phyloP scores from a whole-genome alignment of 768 basidiomycete species.

The Boletales sp. region DNA sequence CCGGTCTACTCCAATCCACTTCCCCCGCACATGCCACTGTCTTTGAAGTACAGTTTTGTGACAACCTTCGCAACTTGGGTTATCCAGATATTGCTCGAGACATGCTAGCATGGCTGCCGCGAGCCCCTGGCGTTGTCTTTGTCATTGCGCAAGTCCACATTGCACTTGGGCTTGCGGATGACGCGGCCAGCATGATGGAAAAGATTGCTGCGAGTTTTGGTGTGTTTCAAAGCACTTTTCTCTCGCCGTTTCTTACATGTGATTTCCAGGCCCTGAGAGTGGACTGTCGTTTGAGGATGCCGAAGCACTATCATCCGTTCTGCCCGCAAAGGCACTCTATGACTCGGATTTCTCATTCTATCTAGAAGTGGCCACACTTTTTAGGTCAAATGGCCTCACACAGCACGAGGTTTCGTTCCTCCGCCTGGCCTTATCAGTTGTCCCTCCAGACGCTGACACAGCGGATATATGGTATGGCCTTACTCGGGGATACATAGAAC shows the following conservation, averaged over 20 bases:
- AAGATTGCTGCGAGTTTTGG: conserved; percentile 74
- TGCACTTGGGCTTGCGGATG: conserved; percentile 62
- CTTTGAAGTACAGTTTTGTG: conserved; percentile 71
- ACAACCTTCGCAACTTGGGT: conserved; percentile 60
- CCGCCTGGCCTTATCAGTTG: conserved; percentile 74
- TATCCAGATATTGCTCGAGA: conserved; percentile 60
- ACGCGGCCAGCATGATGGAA: conserved; percentile 70
- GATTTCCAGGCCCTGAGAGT: conserved; percentile 42
- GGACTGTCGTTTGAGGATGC: conserved; percentile 56
- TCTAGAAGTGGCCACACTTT: conserved; percentile 70
- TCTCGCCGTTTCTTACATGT: neutral
- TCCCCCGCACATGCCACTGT: conserved; percentile 65
- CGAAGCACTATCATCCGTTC: conserved; percentile 56
- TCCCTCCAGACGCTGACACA: conserved; percentile 49
- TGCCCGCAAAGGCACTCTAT: conserved; percentile 55
- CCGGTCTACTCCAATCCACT: conserved; percentile 63
- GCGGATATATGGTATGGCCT: conserved; percentile 76
- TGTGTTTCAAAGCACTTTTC: conserved; percentile 34
- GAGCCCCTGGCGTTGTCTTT: conserved; percentile 73
- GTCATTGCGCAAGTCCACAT: conserved; percentile 67
- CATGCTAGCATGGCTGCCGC: conserved; percentile 73
- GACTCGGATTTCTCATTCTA: conserved; percentile 73
- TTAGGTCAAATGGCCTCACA: conserved; percentile 54
- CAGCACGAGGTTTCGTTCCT: conserved; percentile 71
- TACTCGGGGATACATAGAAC: conserved; percentile 69